These are phyloP conservation scores for Vaccinium darrowii DNA, from an alignment of 148 eudicot species.

Conservation along the genomic window DNA sequence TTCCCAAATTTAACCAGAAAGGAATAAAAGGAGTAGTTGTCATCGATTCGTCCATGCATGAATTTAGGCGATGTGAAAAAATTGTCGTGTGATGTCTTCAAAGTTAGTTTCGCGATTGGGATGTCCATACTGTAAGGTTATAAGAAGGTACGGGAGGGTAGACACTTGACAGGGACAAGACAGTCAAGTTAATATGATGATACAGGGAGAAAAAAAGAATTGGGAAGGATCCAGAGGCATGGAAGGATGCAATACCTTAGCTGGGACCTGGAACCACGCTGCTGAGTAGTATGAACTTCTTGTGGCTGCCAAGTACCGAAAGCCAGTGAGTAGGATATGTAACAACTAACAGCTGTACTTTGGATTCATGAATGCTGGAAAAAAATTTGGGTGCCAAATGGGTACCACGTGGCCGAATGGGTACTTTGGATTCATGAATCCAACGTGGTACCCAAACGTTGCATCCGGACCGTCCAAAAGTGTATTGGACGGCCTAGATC, in stretches of 20 bases:
- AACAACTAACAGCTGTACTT: background rate
- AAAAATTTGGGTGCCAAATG: too few relatives aligned
- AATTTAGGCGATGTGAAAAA: background rate
- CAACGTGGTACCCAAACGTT: too few relatives aligned
- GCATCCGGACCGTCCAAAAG: too few relatives aligned
- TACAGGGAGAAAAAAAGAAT: background rate
- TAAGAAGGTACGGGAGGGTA: background rate
- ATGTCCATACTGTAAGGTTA: background rate
- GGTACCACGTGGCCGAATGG: too few relatives aligned
- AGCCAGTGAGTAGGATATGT: background rate
- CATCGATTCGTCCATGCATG: background rate
- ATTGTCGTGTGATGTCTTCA: background rate
- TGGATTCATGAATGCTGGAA: background rate
- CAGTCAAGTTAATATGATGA: background rate
- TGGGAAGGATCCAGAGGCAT: background rate
- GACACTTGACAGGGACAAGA: background rate
- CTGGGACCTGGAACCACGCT: background rate
- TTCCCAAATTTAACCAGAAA: background rate
- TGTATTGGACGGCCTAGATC: too few relatives aligned
- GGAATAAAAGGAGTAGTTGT: background rate
- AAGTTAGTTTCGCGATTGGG: background rate
- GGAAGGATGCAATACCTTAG: slow-evolving; percentile 2
- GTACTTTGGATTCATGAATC: too few relatives aligned
- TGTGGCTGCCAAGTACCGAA: slow-evolving; percentile 2
- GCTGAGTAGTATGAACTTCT: slow-evolving; percentile 2